Percentiles rank a stretch among this genome's conserved stretches.
phyloP scores from a whole-genome alignment of 164 flowering plant species.

The Paratinospora sagittata region DNA sequence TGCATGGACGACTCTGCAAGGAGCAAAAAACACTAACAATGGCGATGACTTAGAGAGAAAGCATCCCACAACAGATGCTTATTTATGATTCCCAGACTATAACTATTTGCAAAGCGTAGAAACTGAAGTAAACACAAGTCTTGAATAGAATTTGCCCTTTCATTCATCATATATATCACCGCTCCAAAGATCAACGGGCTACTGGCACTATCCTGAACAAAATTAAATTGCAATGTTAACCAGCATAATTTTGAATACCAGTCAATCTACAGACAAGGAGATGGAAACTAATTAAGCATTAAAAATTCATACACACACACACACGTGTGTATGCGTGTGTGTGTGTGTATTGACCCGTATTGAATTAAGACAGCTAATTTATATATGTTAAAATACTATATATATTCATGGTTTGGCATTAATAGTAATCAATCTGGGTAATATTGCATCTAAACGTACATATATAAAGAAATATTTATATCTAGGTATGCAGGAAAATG shows the following conservation, averaged over 20 bases:
- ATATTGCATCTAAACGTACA: too few relatives aligned
- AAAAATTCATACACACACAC: neutral
- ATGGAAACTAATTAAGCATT: neutral
- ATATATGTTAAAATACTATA: too few relatives aligned
- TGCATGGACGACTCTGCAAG: conserved; percentile 8
- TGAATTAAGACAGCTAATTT: too few relatives aligned
- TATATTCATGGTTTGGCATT: too few relatives aligned
- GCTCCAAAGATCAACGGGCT: neutral
- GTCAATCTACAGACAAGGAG: too few relatives aligned
- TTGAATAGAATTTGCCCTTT: conserved; percentile 1
- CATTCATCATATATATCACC: neutral
- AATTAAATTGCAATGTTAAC: too few relatives aligned
- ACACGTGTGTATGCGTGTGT: too few relatives aligned
- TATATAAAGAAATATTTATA: too few relatives aligned
- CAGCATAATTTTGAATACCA: too few relatives aligned
- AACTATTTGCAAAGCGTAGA: conserved; percentile 4
- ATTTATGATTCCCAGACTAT: neutral
- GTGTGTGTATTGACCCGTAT: too few relatives aligned
- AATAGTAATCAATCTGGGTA: too few relatives aligned
- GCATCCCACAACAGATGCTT: neutral
- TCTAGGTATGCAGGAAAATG: neutral
- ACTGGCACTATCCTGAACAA: conserved; percentile 8
- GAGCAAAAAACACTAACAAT: conserved; percentile 7
- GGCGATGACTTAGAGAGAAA: neutral
- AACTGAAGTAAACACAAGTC: conserved; percentile 9